Percentiles rank a stretch among this genome's conserved stretches.
Evolutionary conservation across 345 rosid genomes (phyloP).

Genomic region (Corchorus olitorius): DNA sequence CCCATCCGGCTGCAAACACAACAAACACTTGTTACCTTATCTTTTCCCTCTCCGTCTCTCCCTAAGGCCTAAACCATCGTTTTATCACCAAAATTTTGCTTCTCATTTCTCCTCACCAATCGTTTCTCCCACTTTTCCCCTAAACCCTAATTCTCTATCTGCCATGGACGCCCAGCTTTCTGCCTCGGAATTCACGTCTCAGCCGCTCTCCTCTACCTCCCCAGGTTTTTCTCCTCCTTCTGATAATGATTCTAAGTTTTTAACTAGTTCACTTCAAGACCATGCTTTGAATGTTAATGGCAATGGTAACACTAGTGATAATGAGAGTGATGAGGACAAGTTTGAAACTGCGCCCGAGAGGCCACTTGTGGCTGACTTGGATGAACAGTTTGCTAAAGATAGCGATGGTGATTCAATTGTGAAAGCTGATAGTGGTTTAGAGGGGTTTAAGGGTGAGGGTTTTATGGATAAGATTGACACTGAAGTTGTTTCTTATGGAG

Average conservation of each 20-base stretch:
- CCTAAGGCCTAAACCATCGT: too few species aligned
- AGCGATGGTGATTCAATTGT: conserved; percentile 12
- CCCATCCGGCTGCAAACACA: not conserved
- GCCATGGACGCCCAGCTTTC: conserved; percentile 53
- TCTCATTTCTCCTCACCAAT: conserved; percentile 16
- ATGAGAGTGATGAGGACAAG: conserved; percentile 53
- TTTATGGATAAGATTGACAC: conserved; percentile 28
- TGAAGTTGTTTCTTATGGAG: conserved; percentile 37
- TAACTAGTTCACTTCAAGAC: conserved; percentile 23
- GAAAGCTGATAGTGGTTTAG: conserved; percentile 27
- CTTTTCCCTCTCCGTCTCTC: conserved; percentile 1
- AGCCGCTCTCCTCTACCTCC: conserved; percentile 29
- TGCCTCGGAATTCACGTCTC: conserved; percentile 36
- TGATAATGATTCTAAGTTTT: conserved; percentile 23
- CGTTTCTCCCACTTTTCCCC: conserved; percentile 11
- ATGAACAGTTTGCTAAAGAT: conserved; percentile 21
- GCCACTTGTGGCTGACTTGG: conserved; percentile 27
- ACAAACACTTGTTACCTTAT: conserved; percentile 11
- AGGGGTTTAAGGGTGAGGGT: conserved; percentile 25
- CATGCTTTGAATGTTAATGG: conserved; percentile 10
- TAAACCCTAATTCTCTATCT: conserved; percentile 21
- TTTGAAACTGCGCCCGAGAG: conserved; percentile 38
- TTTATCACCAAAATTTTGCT: conserved; percentile 8
- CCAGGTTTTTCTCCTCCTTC: conserved; percentile 50
- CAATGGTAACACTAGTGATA: conserved; percentile 33